Percentiles rank a stretch among this genome's conserved stretches.
Conservation (phyloP, 108 stramenopile genomes). For the Cyclotella choctawhatcheeana region DNA sequence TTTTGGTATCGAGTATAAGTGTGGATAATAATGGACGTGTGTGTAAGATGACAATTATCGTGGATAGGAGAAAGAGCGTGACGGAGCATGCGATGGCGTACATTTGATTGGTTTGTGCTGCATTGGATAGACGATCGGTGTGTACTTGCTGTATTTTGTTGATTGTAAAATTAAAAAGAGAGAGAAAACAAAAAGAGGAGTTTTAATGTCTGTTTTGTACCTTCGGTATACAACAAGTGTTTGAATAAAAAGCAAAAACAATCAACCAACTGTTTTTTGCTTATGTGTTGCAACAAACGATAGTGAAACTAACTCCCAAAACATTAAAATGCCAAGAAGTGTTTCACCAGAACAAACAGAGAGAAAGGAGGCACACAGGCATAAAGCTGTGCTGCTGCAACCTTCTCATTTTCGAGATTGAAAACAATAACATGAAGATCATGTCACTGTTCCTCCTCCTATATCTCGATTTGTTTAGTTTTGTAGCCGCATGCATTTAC, state of each 20-base stretch:
- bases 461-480: too few relatives aligned
- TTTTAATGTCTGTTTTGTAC: not conserved
- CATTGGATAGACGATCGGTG: conserved; percentile 36
- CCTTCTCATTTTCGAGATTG: too few relatives aligned
- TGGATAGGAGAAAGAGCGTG: conserved; percentile 62
- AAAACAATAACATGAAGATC: not conserved
- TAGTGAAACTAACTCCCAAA: too few relatives aligned
- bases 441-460: not conserved
- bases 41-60: conserved; percentile 62
- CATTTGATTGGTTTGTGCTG: conserved; percentile 47
- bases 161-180: not conserved
- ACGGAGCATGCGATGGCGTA: conserved; percentile 78
- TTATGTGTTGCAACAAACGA: too few relatives aligned
- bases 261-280: too few relatives aligned
- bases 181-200: not conserved
- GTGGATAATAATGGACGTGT: conserved; percentile 52
- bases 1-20: conserved; percentile 69
- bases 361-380: too few relatives aligned
- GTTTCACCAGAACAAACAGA: too few relatives aligned
- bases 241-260: not conserved
- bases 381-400: too few relatives aligned
- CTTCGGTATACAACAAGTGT: not conserved
- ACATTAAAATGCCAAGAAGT: too few relatives aligned
- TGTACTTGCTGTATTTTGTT: conserved; percentile 22
- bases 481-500: conserved; percentile 58